A percentile compares a stretch with the other conserved stretches of the same genome.
Conservation (phyloP, 2,329 filamentous ascomycete species). For the Phialocephala subalpina region DNA sequence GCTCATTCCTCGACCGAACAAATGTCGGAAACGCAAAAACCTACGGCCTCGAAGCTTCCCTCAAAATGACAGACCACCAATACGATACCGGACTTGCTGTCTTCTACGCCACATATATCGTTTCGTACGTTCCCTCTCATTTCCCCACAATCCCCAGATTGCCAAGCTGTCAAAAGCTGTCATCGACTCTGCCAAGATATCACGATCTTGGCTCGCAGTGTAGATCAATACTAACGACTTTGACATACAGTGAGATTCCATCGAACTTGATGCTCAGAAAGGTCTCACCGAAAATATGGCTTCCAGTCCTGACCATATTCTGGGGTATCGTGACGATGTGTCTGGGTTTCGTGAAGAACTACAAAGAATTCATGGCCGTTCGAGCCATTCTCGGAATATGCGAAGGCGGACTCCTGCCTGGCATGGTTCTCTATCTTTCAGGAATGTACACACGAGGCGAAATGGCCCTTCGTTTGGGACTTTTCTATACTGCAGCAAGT, state of each 20-base stretch:
- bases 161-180: not conserved
- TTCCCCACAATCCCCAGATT: not conserved
- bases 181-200: not conserved
- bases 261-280: constrained; percentile 65
- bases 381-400: constrained; percentile 68
- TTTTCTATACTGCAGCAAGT: constrained; percentile 74
- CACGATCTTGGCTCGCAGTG: not conserved
- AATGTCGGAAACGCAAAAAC: constrained; percentile 78
- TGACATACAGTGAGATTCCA: constrained; percentile 54
- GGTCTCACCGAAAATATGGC: constrained; percentile 62
- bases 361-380: constrained; percentile 65
- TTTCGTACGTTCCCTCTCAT: constrained; percentile 49
- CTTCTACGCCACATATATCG: constrained; percentile 71
- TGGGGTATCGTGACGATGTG: constrained; percentile 77
- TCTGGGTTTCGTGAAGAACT: constrained; percentile 51
- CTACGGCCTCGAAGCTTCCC: constrained; percentile 64
- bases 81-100: constrained; percentile 71
- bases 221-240: not conserved
- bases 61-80: constrained; percentile 65
- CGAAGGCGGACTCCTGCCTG: constrained; percentile 71
- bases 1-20: constrained; percentile 72
- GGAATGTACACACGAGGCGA: constrained; percentile 62
- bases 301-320: constrained; percentile 67
- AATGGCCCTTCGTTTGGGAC: constrained; percentile 64
- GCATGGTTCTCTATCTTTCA: constrained; percentile 73